phyloP scores from a whole-genome alignment of 208 protist species.

The Lotmaria passim region DNA sequence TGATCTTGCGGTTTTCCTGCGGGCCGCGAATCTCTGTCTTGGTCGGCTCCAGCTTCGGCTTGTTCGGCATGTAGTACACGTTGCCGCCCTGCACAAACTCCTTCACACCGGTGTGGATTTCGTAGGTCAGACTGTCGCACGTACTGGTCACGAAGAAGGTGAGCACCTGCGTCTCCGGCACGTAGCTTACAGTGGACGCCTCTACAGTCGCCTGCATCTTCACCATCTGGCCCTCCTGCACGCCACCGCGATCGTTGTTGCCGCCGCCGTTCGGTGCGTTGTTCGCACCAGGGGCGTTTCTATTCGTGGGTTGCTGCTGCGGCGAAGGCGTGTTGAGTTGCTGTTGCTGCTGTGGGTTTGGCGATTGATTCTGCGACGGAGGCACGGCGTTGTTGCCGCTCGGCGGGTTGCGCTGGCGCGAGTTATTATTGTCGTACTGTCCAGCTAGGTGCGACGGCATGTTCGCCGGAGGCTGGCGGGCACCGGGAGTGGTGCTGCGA shows the following conservation, averaged over 20 bases:
- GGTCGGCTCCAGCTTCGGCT: slow-evolving; percentile 87
- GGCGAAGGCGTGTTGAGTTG: slow-evolving; percentile 28
- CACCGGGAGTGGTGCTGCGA: slow-evolving; percentile 11
- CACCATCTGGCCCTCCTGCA: slow-evolving; percentile 92
- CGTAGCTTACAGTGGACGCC: slow-evolving; percentile 80
- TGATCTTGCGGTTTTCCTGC: slow-evolving; percentile 80
- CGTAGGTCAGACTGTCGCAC: slow-evolving; percentile 78
- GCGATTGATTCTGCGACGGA: slow-evolving; percentile 33
- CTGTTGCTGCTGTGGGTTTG: slow-evolving; percentile 27
- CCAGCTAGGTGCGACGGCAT: slow-evolving; percentile 79
- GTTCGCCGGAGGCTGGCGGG: slow-evolving; percentile 33
- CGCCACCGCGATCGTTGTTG: slow-evolving; percentile 52
- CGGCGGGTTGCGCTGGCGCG: slow-evolving; percentile 21
- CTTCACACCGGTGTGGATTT: slow-evolving; percentile 93
- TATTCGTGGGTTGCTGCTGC: slow-evolving; percentile 29
- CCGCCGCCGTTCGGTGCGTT: slow-evolving; percentile 29
- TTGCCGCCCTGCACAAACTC: slow-evolving; percentile 73
- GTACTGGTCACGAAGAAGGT: slow-evolving; percentile 81
- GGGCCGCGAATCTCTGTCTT: slow-evolving; percentile 69
- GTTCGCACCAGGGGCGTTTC: slow-evolving; percentile 25
- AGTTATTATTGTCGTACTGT: slow-evolving; percentile 67
- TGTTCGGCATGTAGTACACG: slow-evolving; percentile 89
- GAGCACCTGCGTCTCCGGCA: slow-evolving; percentile 65
- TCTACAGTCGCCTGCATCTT: slow-evolving; percentile 92
- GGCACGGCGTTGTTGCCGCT: slow-evolving; percentile 13